Evolutionary conservation across 805 yeast genomes (phyloP).

Genomic region (Nakazawaea siamensis): DNA sequence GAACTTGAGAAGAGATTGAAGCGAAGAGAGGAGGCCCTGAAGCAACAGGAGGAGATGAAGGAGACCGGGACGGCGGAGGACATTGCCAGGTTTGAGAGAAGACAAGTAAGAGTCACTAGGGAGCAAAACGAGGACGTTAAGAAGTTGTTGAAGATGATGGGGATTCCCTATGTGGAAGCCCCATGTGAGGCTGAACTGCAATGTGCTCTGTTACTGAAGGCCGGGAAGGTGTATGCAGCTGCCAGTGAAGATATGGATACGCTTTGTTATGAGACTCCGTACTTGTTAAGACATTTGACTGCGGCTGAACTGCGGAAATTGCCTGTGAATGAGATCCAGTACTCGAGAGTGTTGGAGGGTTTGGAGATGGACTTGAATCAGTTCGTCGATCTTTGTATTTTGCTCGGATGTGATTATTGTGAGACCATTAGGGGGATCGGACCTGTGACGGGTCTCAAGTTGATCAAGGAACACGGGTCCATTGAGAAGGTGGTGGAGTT

Average conservation of each 20-base stretch:
- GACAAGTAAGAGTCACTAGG: constrained; percentile 81
- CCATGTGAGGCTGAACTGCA: constrained; percentile 99
- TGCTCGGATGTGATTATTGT: constrained; percentile 95
- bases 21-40: constrained; percentile 76
- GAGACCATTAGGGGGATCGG: constrained; percentile 95
- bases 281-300: constrained; percentile 78
- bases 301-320: constrained; percentile 90
- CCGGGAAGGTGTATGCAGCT: constrained; percentile 92
- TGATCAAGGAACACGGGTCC: constrained; percentile 77
- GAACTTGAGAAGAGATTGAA: constrained; percentile 82
- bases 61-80: constrained; percentile 80
- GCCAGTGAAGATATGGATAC: constrained; percentile 99
- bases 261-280: constrained; percentile 82
- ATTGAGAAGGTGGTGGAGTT: constrained; percentile 70
- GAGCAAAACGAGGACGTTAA: constrained; percentile 96
- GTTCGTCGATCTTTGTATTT: constrained; percentile 85
- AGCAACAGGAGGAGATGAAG: constrained; percentile 62
- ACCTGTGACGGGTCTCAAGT: constrained; percentile 86
- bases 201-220: constrained; percentile 85
- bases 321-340: constrained; percentile 80
- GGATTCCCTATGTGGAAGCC: constrained; percentile 87
- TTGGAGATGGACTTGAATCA: constrained; percentile 64
- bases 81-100: constrained; percentile 64
- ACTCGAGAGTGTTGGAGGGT: constrained; percentile 62
- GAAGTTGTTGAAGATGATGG: constrained; percentile 75